Conservation (phyloP, 2,329 filamentous ascomycete species). For the Claviceps pazoutovae region DNA sequence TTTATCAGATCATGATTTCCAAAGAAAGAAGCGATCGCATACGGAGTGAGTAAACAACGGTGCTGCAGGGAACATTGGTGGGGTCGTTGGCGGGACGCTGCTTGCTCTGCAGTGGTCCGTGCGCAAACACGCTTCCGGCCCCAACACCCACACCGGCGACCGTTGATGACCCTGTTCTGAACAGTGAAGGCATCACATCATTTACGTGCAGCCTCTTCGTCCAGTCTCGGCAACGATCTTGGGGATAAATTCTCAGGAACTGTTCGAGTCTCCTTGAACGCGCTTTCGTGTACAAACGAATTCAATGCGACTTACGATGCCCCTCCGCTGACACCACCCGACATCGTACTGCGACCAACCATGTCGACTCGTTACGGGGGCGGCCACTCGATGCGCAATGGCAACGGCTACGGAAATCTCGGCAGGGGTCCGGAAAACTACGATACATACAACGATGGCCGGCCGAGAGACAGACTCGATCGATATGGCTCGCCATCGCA, state of each 20-base stretch:
- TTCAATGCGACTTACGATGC: constrained; percentile 8
- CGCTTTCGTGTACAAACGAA: not conserved
- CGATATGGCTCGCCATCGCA: constrained; percentile 26
- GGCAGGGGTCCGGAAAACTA: constrained; percentile 31
- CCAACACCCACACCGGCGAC: too few species aligned
- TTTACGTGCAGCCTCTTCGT: too few species aligned
- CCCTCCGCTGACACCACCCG: constrained; percentile 1
- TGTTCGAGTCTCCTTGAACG: not conserved
- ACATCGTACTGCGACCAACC: constrained; percentile 9
- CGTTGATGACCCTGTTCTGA: too few species aligned
- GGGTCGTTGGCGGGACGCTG: not conserved
- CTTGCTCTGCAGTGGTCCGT: constrained; percentile 1
- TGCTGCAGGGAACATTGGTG: too few species aligned
- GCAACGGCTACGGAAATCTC: constrained; percentile 31
- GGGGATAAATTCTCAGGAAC: too few species aligned
- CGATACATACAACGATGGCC: constrained; percentile 29
- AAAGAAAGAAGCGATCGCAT: too few species aligned
- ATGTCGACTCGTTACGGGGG: constrained; percentile 39
- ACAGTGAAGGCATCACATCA: not conserved
- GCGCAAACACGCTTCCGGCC: not conserved
- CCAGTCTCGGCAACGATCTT: too few species aligned
- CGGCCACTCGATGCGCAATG: constrained; percentile 21
- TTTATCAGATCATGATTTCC: too few species aligned
- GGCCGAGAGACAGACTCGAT: constrained; percentile 29
- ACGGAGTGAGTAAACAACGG: too few species aligned